A percentile compares a stretch with the other conserved stretches of the same genome.
Evolutionary conservation across 495 filamentous ascomycete species (phyloP).

Genomic region (Neurospora sp.): DNA sequence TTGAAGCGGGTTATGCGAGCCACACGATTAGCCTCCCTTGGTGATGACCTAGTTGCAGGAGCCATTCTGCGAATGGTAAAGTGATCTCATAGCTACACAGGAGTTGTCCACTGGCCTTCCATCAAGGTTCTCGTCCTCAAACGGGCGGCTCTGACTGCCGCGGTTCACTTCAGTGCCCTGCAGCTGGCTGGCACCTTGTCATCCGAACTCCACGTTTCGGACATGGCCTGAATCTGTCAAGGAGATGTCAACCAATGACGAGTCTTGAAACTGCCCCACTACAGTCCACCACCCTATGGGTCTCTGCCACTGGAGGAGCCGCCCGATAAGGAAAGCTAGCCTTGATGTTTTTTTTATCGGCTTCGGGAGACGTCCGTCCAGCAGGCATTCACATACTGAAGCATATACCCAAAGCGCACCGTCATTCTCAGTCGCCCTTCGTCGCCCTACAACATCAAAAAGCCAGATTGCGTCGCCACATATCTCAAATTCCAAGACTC

Average conservation of each 20-base stretch:
- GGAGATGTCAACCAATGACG: background rate
- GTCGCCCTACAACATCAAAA: background rate
- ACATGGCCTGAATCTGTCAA: background rate
- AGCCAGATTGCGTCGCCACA: background rate
- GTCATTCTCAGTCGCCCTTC: background rate
- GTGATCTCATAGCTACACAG: background rate
- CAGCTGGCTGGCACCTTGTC: background rate
- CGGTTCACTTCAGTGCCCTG: background rate
- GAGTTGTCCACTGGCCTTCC: background rate
- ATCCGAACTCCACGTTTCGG: background rate
- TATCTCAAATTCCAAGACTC: slow-evolving; percentile 13
- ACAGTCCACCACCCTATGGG: background rate
- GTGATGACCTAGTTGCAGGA: background rate
- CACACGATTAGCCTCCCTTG: background rate
- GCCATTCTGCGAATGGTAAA: background rate
- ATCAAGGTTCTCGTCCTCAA: background rate
- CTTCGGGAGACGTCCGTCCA: background rate
- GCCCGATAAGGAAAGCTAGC: background rate
- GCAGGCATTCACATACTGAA: background rate
- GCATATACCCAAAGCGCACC: background rate
- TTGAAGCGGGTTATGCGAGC: background rate
- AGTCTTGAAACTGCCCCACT: background rate
- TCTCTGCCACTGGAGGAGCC: background rate
- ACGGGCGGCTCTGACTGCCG: background rate
- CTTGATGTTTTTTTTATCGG: slow-evolving; percentile 6